Evolutionary conservation across 768 basidiomycete genomes (phyloP), one percentile per base, ranked within the genome.

Genomic region (Rhodosporidiobolus sp.): DNA sequence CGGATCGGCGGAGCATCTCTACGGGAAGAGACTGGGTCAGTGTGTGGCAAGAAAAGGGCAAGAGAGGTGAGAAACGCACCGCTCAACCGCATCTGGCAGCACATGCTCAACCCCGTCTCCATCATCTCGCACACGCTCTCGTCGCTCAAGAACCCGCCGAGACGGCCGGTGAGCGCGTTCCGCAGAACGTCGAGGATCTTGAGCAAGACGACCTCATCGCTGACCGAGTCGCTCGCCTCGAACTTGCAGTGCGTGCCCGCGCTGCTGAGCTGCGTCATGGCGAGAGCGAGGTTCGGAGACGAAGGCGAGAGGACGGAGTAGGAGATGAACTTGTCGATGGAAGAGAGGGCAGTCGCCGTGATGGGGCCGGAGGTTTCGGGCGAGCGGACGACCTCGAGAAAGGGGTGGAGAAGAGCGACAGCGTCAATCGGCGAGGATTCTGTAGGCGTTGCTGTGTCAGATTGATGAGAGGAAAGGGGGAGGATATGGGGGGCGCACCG

Each of bases 111-210:
- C 9, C 97, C 95, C 1, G 94, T 95, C 81, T 99, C 96, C 77
- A 99, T 83, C 89, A 99, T 94, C 82, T 97, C 96, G 80, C 96
- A 99, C 24, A 98, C 89, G 79, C 94, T 92, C 64, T 96, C 87
- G 78, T 99, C 95, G 35, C 91, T 92, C 48, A 98, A 85, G 17
- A 84, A 83, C n/a, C 82, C 80, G 1, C 91, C 89, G 38, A 91
- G 87, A 20, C 71, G 48, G 67, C 81, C 83, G 63, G 87, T 85
- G 9, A 78, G 58, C 32, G 63, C 45, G 64, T 77, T 72, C 61
- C 77, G 70, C 55, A 80, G 56, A 26, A 98, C 88, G 14, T 88
- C 86, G 84, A 98, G 87, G 70, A 98, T 93, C 80, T 88, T 91
- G 74, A 95, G 85, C 12, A 98, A 84, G 16, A 97, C 94, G 14